A percentile compares a stretch with the other conserved stretches of the same genome.
Evolutionary conservation across 75 land plant genomes (phyloP).

Genomic region (Cunninghamia lanceolata): DNA sequence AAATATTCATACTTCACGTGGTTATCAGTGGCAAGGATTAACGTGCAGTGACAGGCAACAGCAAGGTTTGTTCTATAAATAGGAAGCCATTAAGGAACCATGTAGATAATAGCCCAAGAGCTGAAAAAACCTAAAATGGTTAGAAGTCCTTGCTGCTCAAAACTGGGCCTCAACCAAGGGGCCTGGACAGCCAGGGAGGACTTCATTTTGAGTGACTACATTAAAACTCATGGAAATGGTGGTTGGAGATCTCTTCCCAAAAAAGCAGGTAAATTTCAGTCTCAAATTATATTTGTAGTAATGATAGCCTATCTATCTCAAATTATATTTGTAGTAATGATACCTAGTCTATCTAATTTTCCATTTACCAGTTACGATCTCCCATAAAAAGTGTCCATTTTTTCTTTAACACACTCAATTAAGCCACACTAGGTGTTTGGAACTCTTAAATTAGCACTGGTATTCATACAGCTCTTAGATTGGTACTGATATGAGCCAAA

Average conservation of each 20-base stretch:
- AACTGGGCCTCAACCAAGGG: slow-evolving; percentile 17
- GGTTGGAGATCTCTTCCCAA: slow-evolving; percentile 18
- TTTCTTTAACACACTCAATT: too few species aligned
- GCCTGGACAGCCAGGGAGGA: slow-evolving; percentile 22
- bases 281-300: background rate
- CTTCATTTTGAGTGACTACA: slow-evolving; percentile 3
- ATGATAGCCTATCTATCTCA: background rate
- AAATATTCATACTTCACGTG: background rate
- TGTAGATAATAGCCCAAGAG: background rate
- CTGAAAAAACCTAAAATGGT: background rate
- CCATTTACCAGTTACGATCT: too few species aligned
- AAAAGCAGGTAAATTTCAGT: slow-evolving; percentile 9
- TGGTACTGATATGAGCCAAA: too few species aligned
- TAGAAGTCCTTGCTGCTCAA: slow-evolving; percentile 11
- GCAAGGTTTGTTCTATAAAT: background rate
- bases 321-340: too few species aligned
- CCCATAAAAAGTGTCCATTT: too few species aligned
- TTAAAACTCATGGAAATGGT: slow-evolving; percentile 14
- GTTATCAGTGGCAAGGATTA: background rate
- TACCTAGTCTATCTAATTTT: background rate
- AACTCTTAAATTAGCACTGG: too few species aligned
- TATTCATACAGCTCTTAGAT: too few species aligned
- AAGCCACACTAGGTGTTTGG: too few species aligned
- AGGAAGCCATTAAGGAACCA: background rate
- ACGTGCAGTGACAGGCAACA: background rate